phyloP scores from a whole-genome alignment of 2,329 filamentous ascomycete genomes.

The Elsinoe necatrix region DNA sequence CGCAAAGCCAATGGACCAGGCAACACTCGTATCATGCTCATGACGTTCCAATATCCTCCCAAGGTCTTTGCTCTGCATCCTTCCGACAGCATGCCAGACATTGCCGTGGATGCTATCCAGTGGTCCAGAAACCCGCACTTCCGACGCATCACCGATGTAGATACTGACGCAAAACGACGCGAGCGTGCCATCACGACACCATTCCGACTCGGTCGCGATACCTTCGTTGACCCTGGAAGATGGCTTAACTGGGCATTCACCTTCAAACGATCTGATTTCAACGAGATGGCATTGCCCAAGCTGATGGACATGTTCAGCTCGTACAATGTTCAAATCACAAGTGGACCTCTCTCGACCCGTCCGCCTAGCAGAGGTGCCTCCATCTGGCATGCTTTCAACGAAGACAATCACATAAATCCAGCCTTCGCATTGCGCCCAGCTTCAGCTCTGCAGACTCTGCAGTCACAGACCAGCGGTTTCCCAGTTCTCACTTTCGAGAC shows the following conservation, averaged over 20 bases:
- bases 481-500: constrained; percentile 52
- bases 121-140: constrained; percentile 45
- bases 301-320: constrained; percentile 10
- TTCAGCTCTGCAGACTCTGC: constrained; percentile 21
- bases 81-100: constrained; percentile 35
- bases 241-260: constrained; percentile 50
- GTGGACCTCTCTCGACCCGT: background rate
- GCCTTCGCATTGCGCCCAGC: background rate
- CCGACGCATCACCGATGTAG: constrained; percentile 57
- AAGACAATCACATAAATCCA: constrained; percentile 13
- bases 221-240: constrained; percentile 33
- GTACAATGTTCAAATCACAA: constrained; percentile 10
- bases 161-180: constrained; percentile 30
- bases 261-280: constrained; percentile 36
- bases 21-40: constrained; percentile 22
- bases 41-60: constrained; percentile 34
- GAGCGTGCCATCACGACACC: constrained; percentile 14
- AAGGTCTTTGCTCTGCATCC: constrained; percentile 32
- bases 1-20: background rate
- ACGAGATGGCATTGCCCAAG: constrained; percentile 14
- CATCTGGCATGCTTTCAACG: constrained; percentile 6
- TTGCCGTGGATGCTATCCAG: constrained; percentile 40
- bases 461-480: constrained; percentile 17
- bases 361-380: background rate
- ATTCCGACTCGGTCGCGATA: background rate